Evolutionary conservation across 2,329 filamentous ascomycete species (phyloP), one percentile per base, ranked within the genome.

Genomic region (Blastomyces emzantsi): DNA sequence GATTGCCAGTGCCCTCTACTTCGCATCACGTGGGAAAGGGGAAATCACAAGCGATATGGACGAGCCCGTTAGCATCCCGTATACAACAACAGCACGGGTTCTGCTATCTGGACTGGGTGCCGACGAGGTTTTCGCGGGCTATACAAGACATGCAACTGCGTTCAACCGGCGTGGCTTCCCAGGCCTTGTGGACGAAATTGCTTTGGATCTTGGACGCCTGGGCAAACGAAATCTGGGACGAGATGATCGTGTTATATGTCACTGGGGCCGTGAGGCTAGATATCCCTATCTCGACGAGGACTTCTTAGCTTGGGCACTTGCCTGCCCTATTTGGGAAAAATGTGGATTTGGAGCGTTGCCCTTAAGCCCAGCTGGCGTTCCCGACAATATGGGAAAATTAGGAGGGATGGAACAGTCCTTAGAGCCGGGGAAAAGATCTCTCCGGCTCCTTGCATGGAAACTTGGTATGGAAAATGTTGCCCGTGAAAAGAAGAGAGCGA

Each of bases 41-140:
- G 67, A 74, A 22, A 78, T 81, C 49, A 28, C 66, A 41, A 56
- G 66, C 57, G 77, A 77, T 62, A 71, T 67, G 15, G 64, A 68
- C 43, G 64, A 70, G 13, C 63, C 68, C 2, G 63, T 69, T 4
- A 56, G 61, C 33, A 56, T 69, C 5, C 68, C 73, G 0, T 92
- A 92, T 71, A 81, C 78, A 11, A 92, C 90, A 0, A 79, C 86
- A 0, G 90, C 92, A 0, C 86, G 91, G 41, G 90, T 97, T 0
- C 83, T 99, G 1, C 81, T 99, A 0, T 97, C 94, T 0, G 95
- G 94, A 0, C 83, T 99, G 1, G 94, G 95, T 1, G 95, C 95
- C 1, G 94, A 99, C 72, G 94, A 99, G 76, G 84, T 99, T 1
- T 97, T 99, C 73, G 94, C 90, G 19, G 94, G 94, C 8, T 99